A percentile compares a stretch with the other conserved stretches of the same genome.
These are phyloP conservation scores for Macrophomina pseudophaseolina DNA, from an alignment of 2,329 filamentous ascomycete species.

Conservation along the genomic window DNA sequence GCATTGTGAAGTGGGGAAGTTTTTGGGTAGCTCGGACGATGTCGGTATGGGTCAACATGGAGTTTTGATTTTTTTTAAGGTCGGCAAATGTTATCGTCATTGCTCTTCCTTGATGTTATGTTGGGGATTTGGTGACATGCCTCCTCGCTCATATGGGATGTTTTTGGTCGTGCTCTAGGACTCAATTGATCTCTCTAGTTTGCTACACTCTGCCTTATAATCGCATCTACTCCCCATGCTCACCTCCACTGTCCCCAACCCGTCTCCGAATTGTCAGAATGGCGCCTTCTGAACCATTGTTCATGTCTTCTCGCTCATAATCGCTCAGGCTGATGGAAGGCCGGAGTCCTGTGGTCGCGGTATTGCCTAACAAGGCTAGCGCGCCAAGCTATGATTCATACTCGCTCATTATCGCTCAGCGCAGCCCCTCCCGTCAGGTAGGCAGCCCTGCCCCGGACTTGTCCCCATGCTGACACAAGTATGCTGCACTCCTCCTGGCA, in stretches of 20 bases:
- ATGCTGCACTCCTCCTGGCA: neutral
- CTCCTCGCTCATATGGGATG: neutral
- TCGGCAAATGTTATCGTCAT: constrained; percentile 22
- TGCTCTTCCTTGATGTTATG: neutral
- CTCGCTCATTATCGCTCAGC: constrained; percentile 1
- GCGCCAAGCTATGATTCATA: constrained; percentile 19
- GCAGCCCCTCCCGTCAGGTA: neutral
- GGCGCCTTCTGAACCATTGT: neutral
- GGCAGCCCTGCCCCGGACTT: neutral
- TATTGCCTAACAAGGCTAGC: neutral
- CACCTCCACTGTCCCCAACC: neutral
- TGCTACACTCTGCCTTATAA: neutral
- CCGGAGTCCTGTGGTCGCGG: neutral
- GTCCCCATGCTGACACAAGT: neutral
- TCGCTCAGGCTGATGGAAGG: neutral
- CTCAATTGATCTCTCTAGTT: neutral
- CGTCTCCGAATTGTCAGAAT: neutral
- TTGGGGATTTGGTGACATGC: neutral
- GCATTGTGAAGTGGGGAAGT: neutral
- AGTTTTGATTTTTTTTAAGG: neutral
- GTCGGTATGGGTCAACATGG: constrained; percentile 23
- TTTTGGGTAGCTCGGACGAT: constrained; percentile 16
- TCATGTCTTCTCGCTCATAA: neutral
- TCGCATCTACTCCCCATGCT: neutral
- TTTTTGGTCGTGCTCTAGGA: neutral